Conservation (phyloP, 2,329 filamentous ascomycete species). For the Capronia epimyces region DNA sequence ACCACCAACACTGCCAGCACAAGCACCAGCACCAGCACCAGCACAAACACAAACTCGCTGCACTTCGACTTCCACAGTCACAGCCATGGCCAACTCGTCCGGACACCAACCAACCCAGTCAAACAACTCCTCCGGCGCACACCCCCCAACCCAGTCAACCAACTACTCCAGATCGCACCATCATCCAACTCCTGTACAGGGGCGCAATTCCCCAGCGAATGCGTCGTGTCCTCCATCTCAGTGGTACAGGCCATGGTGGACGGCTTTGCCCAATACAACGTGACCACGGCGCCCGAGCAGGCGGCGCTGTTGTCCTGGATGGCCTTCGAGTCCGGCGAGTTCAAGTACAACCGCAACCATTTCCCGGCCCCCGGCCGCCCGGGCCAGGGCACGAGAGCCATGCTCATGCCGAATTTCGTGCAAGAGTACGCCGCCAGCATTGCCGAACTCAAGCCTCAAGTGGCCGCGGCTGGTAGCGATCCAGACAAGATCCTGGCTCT, state of each 20-base stretch:
- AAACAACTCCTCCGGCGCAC: not conserved
- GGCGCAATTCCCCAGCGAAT: conserved; percentile 18
- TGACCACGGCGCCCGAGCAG: conserved; percentile 54
- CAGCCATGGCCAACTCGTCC: not conserved
- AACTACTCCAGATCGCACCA: conserved; percentile 24
- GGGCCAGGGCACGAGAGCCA: conserved; percentile 67
- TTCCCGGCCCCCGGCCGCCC: conserved; percentile 44
- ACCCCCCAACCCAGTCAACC: conserved; percentile 10
- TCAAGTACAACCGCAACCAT: conserved; percentile 66
- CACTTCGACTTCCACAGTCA: conserved; percentile 3
- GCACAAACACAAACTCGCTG: too few relatives aligned
- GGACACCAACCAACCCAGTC: not conserved
- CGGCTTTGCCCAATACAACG: conserved; percentile 54
- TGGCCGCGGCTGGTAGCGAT: conserved; percentile 35
- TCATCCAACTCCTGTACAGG: conserved; percentile 18
- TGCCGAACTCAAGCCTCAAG: conserved; percentile 38
- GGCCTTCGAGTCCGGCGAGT: conserved; percentile 64
- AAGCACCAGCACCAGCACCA: too few relatives aligned
- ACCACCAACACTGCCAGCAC: too few relatives aligned
- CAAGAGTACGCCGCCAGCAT: conserved; percentile 49
- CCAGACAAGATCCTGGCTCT: conserved; percentile 46
- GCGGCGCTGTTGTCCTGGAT: conserved; percentile 67
- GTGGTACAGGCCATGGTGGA: conserved; percentile 43
- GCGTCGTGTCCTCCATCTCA: conserved; percentile 12
- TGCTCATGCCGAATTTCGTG: conserved; percentile 56